Evolutionary conservation across 345 rosid genomes (phyloP), one percentile per base, ranked within the genome.

Genomic region (Salix udensis): DNA sequence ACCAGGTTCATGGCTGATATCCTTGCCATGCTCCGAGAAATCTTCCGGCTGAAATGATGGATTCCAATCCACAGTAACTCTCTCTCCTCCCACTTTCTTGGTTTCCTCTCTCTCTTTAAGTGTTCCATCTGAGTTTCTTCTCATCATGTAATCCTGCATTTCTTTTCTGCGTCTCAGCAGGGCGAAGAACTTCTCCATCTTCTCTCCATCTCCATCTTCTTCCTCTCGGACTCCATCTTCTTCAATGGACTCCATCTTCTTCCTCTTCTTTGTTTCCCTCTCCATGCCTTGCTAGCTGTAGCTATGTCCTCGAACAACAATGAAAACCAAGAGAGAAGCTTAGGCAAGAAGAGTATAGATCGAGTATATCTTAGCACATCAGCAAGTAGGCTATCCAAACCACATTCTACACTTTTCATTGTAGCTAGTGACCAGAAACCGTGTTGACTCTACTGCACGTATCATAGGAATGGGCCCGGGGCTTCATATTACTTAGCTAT

Each of bases 121-220:
- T 24, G 24, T 19, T 19, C 62, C 52, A n/a, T 21, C n/a, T 2
- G 70, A 12, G 42, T 37, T 66, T 78, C 71, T 67, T 24, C 69
- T 62, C 15, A 68, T 39, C 15, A 68, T 39, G 2, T 65, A 79
- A 67, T 82, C 86, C 5, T 74, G 82, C 77, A 79, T 70, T 26
- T 88, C 91, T 73, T 71, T 88, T 7, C 88, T 79, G 60, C 86
- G 86, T 74, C 84, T 84, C 50, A 89, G 78, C 73, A 91, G 73
- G 19, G 90, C 88, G 53, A 82, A 89, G 84, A 91, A 81, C 86
- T 81, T 84, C 81, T 87, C 87, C 79, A 91, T 83, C 81, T 86
- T 81, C 81, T 82, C 81, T 26, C 88, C 86, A 48, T 87, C 87
- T 0, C 76, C 81, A 4, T 84, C 86, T 2, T 71, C 8, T 72